Percentiles rank a stretch among this genome's conserved stretches.
Conservation (phyloP, 495 filamentous ascomycete species). For the Sporormia fimetaria region DNA sequence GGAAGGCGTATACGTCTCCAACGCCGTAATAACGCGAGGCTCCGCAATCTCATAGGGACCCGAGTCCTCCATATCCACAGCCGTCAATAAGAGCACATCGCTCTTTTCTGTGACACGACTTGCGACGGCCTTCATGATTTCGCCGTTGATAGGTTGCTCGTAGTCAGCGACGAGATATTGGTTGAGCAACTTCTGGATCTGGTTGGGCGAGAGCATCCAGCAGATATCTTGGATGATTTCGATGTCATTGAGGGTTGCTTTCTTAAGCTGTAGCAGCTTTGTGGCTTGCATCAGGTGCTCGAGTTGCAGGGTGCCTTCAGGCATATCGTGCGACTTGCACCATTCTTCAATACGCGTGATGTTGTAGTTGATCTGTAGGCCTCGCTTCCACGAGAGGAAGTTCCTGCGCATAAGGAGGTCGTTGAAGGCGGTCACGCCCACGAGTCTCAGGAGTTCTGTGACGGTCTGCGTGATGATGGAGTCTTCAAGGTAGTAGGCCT, state of each 20-base stretch:
- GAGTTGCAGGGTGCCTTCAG: slow-evolving; percentile 90
- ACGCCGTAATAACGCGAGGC: slow-evolving; percentile 83
- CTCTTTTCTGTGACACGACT: slow-evolving; percentile 97
- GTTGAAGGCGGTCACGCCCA: slow-evolving; percentile 98
- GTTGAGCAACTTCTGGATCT: slow-evolving; percentile 97
- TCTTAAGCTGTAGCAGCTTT: slow-evolving; percentile 96
- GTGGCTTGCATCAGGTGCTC: slow-evolving; percentile 99
- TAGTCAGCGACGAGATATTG: slow-evolving; percentile 99
- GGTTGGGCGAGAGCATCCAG: slow-evolving; percentile 99
- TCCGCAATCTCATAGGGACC: slow-evolving; percentile 99
- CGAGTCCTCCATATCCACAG: slow-evolving; percentile 98
- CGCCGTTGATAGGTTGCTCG: slow-evolving; percentile 97
- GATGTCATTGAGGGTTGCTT: slow-evolving; percentile 97
- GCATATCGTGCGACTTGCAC: slow-evolving; percentile 99
- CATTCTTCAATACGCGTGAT: slow-evolving; percentile 99
- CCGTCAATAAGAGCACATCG: slow-evolving; percentile 80
- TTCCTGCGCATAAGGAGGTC: slow-evolving; percentile 95
- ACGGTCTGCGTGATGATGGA: slow-evolving; percentile 89
- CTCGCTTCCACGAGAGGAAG: slow-evolving; percentile 98
- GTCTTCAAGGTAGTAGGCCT: slow-evolving; percentile 93
- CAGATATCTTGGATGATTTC: slow-evolving; percentile 99
- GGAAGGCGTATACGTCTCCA: slow-evolving; percentile 96
- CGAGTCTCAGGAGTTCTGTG: slow-evolving; percentile 83
- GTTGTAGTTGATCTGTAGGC: slow-evolving; percentile 99
- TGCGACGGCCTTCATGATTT: slow-evolving; percentile 99